Base-by-base conservation (phyloP, 177 flowering plant species). In the Telopea speciosissima region DNA sequence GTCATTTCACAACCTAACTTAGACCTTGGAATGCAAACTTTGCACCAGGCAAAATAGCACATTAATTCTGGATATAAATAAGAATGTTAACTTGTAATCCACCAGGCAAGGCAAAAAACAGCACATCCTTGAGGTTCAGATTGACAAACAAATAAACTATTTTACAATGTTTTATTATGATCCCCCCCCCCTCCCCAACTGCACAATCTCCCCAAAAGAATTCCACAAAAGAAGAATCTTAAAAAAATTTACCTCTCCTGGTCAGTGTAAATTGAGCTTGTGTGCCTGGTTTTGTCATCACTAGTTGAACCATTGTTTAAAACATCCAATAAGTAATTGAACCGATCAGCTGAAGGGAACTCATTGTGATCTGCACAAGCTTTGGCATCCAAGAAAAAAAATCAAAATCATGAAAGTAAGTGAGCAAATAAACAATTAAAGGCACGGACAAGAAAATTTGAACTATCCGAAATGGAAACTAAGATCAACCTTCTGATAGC, bases 161-260 rank as follows among this genome's bases (percentile, higher is more conserved):
- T n/a, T n/a, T n/a, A n/a, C n/a, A n/a, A n/a, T n/a, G n/a, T n/a
- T n/a, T n/a, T n/a, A n/a, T n/a, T n/a, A n/a, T n/a, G n/a, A n/a
- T n/a, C n/a, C n/a, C n/a, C n/a, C n/a, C n/a, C n/a, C n/a, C n/a
- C n/a, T n/a, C n/a, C n/a, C n/a, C n/a, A n/a, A n/a, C n/a, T n/a
- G n/a, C n/a, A n/a, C n/a, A n/a, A n/a, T n/a, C n/a, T n/a, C n/a
- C n/a, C n/a, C n/a, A n/a, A n/a, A n/a, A 31, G 5, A 31, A 31
- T 2, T 5, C 2, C 33, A 31, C 33, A 31, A 31, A 31, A 31
- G 33, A 36, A 36, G 40, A 36, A 36, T 36, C 40, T 25, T 9
- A 12, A 8, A 11, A 8, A 8, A 24, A 28, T 49, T 69, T 80
- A 89, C 97, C 90, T 88, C n/a, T 86, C 92, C 54, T 82, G 87